Base-by-base conservation (phyloP, 2,329 filamentous ascomycete genomes). In the Xylaria arbuscula region DNA sequence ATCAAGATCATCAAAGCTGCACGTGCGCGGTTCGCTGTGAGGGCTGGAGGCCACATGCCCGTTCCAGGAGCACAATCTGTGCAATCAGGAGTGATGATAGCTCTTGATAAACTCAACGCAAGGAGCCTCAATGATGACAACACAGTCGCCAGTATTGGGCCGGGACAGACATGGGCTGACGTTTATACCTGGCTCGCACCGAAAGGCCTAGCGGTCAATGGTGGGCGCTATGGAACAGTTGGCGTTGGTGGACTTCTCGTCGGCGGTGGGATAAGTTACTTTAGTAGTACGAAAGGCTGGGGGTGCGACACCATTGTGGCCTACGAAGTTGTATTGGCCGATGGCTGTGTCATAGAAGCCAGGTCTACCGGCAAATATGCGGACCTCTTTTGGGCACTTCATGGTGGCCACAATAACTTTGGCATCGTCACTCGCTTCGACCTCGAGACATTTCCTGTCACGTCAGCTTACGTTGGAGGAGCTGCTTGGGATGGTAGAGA, bases 361-460 rank as follows among this genome's bases (percentile, higher is more conserved):
- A 79, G 78, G 13, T 80, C 79, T 3, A 80, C 77, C 42, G 71
- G 66, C 1, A 59, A 19, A 68, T 0, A 69, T 75, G 2, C 75
- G 0, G 83, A 86, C 63, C 78, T 86, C 1, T 84, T 77, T 69
- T 80, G 77, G 69, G 83, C 83, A 1, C 76, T 85, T 0, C 80
- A 81, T 51, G 84, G 84, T 2, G 84, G 84, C 11, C 77, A 78
- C 22, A 82, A 79, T 72, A 85, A 85, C 69, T 83, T 83, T 60
- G 83, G 81, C 42, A 76, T 81, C 65, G 76, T 79, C 0, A 78
- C 81, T 10, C 70, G 72, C 4, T 79, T 81, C 64, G 75, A 78
- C 19, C 53, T 81, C 34, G 50, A 73, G 34, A 78, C 80, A 0
- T 76, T 72, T 67, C 70, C 69, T 9, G 28, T 70, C 32, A 68